Conservation (phyloP, 1,284 basidiomycete genomes). For the Pisolithus thermaeus region DNA sequence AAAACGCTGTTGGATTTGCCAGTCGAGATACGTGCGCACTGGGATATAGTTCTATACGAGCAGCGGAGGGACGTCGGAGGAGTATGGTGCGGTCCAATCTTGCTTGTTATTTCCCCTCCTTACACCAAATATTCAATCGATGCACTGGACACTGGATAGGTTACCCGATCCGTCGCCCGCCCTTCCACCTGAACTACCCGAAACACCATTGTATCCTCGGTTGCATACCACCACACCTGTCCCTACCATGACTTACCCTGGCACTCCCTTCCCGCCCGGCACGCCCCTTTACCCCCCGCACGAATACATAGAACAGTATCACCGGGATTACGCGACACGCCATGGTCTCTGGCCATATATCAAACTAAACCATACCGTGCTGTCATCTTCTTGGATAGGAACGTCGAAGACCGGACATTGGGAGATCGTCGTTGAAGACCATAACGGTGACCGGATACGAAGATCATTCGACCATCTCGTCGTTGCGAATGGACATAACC, state of each 20-base stretch:
- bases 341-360: slow-evolving; percentile 38
- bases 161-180: slow-evolving; percentile 39
- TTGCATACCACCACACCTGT: slow-evolving; percentile 53
- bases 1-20: slow-evolving; percentile 47
- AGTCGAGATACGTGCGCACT: slow-evolving; percentile 29
- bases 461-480: slow-evolving; percentile 46
- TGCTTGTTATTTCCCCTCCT: not conserved
- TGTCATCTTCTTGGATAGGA: slow-evolving; percentile 42
- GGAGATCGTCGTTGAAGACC: slow-evolving; percentile 32
- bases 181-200: slow-evolving; percentile 42
- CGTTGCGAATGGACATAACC: slow-evolving; percentile 49
- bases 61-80: slow-evolving; percentile 46
- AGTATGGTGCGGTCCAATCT: slow-evolving; percentile 33
- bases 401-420: slow-evolving; percentile 36
- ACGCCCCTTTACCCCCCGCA: slow-evolving; percentile 48
- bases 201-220: slow-evolving; percentile 49
- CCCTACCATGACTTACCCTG: slow-evolving; percentile 48
- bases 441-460: slow-evolving; percentile 10
- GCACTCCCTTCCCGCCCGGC: slow-evolving; percentile 43
- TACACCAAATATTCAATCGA: not conserved
- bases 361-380: slow-evolving; percentile 39
- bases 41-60: slow-evolving; percentile 50
- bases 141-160: slow-evolving; percentile 22
- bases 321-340: slow-evolving; percentile 35
- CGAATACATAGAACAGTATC: slow-evolving; percentile 42